Base-by-base conservation (phyloP, 2,329 filamentous ascomycete species). In the Aspergillus pseudotamarii region DNA sequence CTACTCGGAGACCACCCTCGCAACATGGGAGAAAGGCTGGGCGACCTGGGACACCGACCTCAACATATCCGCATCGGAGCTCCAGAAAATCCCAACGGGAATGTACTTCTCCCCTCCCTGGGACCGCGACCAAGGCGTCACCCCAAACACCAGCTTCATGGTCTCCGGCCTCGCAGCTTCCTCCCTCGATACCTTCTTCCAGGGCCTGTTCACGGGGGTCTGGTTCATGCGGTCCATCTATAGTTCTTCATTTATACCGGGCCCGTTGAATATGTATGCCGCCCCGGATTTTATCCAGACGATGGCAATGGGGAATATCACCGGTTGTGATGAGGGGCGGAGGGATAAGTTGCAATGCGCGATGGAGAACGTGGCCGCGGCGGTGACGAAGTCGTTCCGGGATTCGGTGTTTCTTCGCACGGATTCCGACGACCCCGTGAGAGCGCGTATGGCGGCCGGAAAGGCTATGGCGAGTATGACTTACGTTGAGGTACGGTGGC, bases 401-500 rank as follows among this genome's bases (percentile, higher is more conserved):
- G 66, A 66, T 19, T 60, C 58, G 11, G 50, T 23, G 14, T 64
- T 58, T 30, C 26, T 53, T 12, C 8, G 2, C 8, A 12, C 30
- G 30, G 28, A 53, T 19, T 53, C 50, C 3, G 26, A 4, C 9
- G 50, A 53, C 9, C 30, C 55, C 0, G 36, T 32, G n/a, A 12
- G 36, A 5, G 43, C 46, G 4, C n/a, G 50, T 2, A 56, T 19
- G 46, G 30, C 54, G 4, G 16, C 12, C 1, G 62, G 66, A 19
- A 38, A 55, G 14, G 50, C 55, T 1, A 59, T 56, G 56, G 28
- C 43, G 1, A 62, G 21, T 23, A 36, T 57, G 9, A 62, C 48
- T 0, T 46, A 61, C 23, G 38, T 64, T 19, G 11, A 55, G 6
- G 62, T 69, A 28, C 58, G 56, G 21, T 68, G 65, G 67, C 53